Evolutionary conservation across 495 filamentous ascomycete genomes (phyloP), one percentile per base, ranked within the genome.

Genomic region (Podospora appendiculata): DNA sequence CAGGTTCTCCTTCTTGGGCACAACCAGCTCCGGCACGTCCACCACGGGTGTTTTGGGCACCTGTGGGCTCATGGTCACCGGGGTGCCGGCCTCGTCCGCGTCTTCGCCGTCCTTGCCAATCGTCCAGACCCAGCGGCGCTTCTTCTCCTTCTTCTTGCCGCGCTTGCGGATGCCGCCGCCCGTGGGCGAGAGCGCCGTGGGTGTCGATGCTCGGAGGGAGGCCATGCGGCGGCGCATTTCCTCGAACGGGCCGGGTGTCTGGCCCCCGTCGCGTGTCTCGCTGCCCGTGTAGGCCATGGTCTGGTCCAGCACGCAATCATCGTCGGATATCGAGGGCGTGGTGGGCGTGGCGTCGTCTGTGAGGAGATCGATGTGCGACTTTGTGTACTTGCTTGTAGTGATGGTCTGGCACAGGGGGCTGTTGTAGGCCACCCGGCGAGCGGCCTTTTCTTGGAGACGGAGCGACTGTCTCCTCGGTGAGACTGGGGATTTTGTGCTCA

Each of bases 201-300:
- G 63, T 3, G 67, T 66, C 33, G 72, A 68, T 47, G 66, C 63
- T 32, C 61, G 53, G 52, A 79, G 55, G 50, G 68, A 49, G 39
- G 73, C 76, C 68, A 79, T 73, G 40, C 75, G 67, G 0, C 78
- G 63, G 16, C 77, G 67, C 75, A 79, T 79, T 52, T 81, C 77
- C 56, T 81, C 78, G 35, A 79, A 81, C 6, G 78, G 77, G 0
- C 78, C 76, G 0, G 78, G 77, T 0, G 77, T 81, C 58, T 76
- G 70, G 1, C 77, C 78, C 7, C 78, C 77, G 51, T 81, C 76
- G 39, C 73, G 68, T 0, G 71, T 77, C 45, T 78, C 70, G 43
- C 72, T 67, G 40, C 64, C 63, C 7, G 73, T 67, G 53, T 79
- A 75, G 32, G 75, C 68, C 67, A 77, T 71, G 32, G 72, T 65